Conservation (phyloP, 2,329 filamentous ascomycete species). For the Colletotrichum chlorophyti region DNA sequence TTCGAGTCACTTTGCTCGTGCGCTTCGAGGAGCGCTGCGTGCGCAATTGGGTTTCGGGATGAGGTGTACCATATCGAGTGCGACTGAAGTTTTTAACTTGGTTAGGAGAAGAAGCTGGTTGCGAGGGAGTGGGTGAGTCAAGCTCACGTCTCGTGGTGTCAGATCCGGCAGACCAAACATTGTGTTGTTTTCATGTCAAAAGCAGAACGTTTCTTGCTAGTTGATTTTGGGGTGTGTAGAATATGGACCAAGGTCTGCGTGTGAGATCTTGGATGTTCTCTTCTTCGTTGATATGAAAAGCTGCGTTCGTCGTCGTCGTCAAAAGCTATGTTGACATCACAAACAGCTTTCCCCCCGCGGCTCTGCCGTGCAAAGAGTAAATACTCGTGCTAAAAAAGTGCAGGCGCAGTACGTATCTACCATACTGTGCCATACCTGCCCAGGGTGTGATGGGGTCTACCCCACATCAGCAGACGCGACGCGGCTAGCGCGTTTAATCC, state of each 20-base stretch:
- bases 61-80: slow-evolving; percentile 78
- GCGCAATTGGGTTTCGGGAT: slow-evolving; percentile 56
- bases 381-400: slow-evolving; percentile 8
- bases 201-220: too few relatives aligned
- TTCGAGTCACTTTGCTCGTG: slow-evolving; percentile 38
- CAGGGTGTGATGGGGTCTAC: neutral
- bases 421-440: too few relatives aligned
- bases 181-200: slow-evolving; percentile 21
- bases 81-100: slow-evolving; percentile 54
- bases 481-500: slow-evolving; percentile 28
- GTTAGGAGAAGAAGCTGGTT: slow-evolving; percentile 13
- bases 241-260: too few relatives aligned
- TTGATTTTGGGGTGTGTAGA: too few relatives aligned
- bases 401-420: slow-evolving; percentile 27
- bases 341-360: slow-evolving; percentile 6
- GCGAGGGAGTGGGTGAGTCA: neutral
- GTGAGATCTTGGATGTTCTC: neutral
- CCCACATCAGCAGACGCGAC: slow-evolving; percentile 22
- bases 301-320: neutral
- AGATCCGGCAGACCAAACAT: slow-evolving; percentile 73
- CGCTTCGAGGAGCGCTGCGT: slow-evolving; percentile 41
- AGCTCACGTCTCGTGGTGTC: slow-evolving; percentile 72
- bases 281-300: neutral
- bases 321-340: neutral
- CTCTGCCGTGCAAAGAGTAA: slow-evolving; percentile 13